These are phyloP conservation scores for Metrosideros polymorpha DNA, from an alignment of 441 rosid species.

Conservation along the genomic window DNA sequence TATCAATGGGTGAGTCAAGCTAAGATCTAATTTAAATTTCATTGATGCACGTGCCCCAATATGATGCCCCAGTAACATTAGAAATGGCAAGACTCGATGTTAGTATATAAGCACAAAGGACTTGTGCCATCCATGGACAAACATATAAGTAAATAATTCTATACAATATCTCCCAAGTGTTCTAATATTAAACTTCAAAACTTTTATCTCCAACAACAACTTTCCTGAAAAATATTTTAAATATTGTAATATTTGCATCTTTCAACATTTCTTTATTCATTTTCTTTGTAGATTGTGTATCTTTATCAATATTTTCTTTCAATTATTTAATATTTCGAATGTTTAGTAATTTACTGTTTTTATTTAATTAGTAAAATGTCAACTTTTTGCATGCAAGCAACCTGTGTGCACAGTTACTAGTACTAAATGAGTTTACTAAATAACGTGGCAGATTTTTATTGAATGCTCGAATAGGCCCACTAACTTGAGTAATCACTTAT, in stretches of 20 bases:
- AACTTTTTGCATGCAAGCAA: too few species aligned
- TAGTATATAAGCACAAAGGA: not conserved
- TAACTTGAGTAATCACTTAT: too few species aligned
- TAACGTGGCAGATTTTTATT: not conserved
- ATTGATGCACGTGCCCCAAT: fast-evolving
- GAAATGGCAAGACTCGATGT: not conserved
- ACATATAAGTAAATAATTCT: not conserved
- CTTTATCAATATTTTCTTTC: not conserved
- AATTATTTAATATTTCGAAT: not conserved
- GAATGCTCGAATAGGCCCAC: not conserved
- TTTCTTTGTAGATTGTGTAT: not conserved
- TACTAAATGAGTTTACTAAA: not conserved
- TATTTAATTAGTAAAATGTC: too few species aligned
- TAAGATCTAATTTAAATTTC: too few species aligned
- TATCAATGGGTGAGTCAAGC: too few species aligned
- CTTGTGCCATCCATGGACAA: not conserved
- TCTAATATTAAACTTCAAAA: not conserved
- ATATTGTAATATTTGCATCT: not conserved
- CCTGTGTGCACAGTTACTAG: not conserved
- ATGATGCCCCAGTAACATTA: not conserved
- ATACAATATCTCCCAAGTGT: not conserved
- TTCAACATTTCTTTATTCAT: not conserved
- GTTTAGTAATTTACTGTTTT: not conserved
- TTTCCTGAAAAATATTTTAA: not conserved
- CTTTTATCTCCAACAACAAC: not conserved